Conservation (phyloP, 1,284 basidiomycete genomes). For the Gymnopus androsaceus region DNA sequence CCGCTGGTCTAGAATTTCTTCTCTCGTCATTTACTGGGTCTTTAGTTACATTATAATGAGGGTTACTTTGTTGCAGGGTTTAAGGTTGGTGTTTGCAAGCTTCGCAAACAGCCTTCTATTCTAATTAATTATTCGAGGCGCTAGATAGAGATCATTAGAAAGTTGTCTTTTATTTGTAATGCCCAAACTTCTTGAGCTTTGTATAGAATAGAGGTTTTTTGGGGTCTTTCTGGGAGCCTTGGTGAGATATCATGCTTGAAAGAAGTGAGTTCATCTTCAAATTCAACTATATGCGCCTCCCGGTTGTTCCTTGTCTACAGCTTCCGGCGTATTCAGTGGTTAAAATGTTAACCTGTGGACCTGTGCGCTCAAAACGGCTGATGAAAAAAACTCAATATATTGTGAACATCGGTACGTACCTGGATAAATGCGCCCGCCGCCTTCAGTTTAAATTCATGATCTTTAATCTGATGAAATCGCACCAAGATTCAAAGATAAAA, state of each 20-base stretch:
- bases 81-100: slow-evolving; percentile 3
- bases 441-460: background rate
- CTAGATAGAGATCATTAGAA: slow-evolving; percentile 1
- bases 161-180: too few species aligned
- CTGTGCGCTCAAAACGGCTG: too few species aligned
- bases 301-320: background rate
- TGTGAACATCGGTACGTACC: too few species aligned
- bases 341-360: background rate
- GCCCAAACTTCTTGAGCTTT: background rate
- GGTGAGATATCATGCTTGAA: background rate
- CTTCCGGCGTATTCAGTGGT: background rate
- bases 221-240: background rate
- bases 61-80: background rate
- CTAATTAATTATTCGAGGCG: background rate
- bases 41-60: background rate
- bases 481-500: background rate
- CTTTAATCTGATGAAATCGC: background rate
- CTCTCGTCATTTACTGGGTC: background rate
- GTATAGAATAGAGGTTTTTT: background rate
- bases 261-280: background rate
- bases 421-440: too few species aligned
- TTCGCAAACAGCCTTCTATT: background rate
- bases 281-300: background rate
- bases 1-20: background rate
- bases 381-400: too few species aligned